phyloP scores from a whole-genome alignment of 2,329 filamentous ascomycete genomes.

The Curvularia verruculosa region DNA sequence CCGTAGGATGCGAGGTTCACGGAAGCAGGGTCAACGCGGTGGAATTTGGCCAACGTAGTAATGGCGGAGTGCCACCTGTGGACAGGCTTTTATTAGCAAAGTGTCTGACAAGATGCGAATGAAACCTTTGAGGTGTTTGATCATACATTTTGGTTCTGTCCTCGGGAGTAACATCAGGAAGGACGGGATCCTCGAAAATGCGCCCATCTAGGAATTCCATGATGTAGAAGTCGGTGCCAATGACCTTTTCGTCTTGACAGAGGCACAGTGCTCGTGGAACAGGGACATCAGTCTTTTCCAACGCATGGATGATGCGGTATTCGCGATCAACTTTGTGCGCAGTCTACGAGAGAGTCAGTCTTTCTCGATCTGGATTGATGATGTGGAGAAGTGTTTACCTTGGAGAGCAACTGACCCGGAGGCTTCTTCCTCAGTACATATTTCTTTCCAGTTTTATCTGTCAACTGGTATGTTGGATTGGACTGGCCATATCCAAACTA shows the following conservation, averaged over 20 bases:
- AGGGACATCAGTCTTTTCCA: slow-evolving; percentile 79
- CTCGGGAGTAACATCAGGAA: slow-evolving; percentile 71
- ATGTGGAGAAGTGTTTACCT: slow-evolving; percentile 16
- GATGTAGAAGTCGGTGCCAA: slow-evolving; percentile 94
- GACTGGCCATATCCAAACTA: slow-evolving; percentile 97
- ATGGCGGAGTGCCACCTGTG: slow-evolving; percentile 81
- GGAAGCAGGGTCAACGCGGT: slow-evolving; percentile 70
- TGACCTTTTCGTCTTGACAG: slow-evolving; percentile 78
- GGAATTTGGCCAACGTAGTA: slow-evolving; percentile 81
- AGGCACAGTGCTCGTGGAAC: slow-evolving; percentile 83
- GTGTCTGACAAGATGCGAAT: not conserved
- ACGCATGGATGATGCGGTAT: slow-evolving; percentile 85
- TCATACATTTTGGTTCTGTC: slow-evolving; percentile 73
- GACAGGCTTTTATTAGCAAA: not conserved
- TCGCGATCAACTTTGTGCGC: slow-evolving; percentile 97
- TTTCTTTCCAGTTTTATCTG: slow-evolving; percentile 68
- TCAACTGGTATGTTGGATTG: slow-evolving; percentile 95
- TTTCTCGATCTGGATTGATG: not conserved
- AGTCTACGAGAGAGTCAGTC: slow-evolving; percentile 58
- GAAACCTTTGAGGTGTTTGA: not conserved
- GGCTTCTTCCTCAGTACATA: slow-evolving; percentile 98
- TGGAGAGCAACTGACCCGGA: slow-evolving; percentile 86
- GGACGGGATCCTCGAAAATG: slow-evolving; percentile 86
- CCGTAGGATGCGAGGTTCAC: slow-evolving; percentile 78
- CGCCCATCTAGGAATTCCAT: slow-evolving; percentile 96